Evolutionary conservation across 306 rosid genomes (phyloP), one percentile per base, ranked within the genome.

Genomic region (Luffa acutangula): DNA sequence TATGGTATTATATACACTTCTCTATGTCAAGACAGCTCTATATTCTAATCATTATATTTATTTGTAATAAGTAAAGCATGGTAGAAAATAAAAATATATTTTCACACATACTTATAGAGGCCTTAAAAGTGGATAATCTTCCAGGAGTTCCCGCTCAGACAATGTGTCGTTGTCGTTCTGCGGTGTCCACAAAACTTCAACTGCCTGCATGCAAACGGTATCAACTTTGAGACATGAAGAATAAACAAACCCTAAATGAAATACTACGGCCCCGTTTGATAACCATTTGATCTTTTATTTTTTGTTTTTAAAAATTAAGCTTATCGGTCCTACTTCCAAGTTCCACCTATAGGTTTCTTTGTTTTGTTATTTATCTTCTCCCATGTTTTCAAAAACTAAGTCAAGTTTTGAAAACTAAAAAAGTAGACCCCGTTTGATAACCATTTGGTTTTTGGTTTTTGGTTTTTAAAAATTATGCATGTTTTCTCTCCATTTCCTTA

Each of bases 171-270:
- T 88, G 76, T 96, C 99, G 85, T 96, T 93, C 85, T 96, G 99
- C 6, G 99, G 99, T 39, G 99, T 96, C 99, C 99, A 96, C 81
- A 96, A 82, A 78, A 93, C 99, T 90, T 96, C 99, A 80, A 90
- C 98, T 7, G 99, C 99, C 99, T 93, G 91, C 83, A 82, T 48
- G 75, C 36, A 70, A 43, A 53, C 9, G 62, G 21, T 10, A 49
- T 43, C 4, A 13, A 65, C 7, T 18, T 59, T 45, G 34, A 60
- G 72, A 60, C 12, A 45, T 46, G 65, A 39, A 18, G 39, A 70
- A n/a, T 21, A 78, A 45, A 70, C 53, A 45, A 42, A 45, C 54
- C 4, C 34, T 15, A 78, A 7, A 3, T 33, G 14, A 42, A 21
- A 9, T 13, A 39, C 41, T 11, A 49, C 4, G 42, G 4, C 5